Evolutionary conservation across 2,329 filamentous ascomycete species (phyloP), one percentile per base, ranked within the genome.

Genomic region (Pseudocercospora fuligena): DNA sequence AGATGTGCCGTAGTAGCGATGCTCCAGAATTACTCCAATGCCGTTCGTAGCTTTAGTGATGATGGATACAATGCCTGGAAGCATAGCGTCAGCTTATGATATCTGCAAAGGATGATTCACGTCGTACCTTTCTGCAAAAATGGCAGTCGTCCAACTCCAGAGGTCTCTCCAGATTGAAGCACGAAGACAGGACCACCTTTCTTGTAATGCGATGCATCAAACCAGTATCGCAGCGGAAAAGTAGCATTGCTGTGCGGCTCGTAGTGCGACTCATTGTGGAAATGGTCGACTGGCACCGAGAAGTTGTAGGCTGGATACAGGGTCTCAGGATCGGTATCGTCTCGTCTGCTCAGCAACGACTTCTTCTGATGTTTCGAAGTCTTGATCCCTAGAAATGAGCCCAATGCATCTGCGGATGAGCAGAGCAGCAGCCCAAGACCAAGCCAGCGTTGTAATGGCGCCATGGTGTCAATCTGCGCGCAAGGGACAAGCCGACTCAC

Each of bases 1-100:
- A 76, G 91, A 94, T 12, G 84, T 84, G 64, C 93, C 93, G 75
- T 97, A 97, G 82, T 96, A 97, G 31, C 93, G 88, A 66, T 97
- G 93, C 80, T 97, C 93, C 2, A 97, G 85, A 56, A 97, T 86
- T 2, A 97, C 90, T 2, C 89, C 92, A 27, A 97, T 80, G 1
- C 93, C 93, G 64, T 88, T 82, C 0, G 90, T 92, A 0, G 90
- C 90, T 72, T 89, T 82, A 3, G 90, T 86, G 19, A 97, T 83
- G 70, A 92, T 85, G 40, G 88, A 84, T 0, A 92, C 83, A 61
- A 97, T 90, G 61, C 93, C 93, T 51, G 21, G 5, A 51, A 19
- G 47, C 47, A 23, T 14, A 51, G 4, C 4, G 47, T 51, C 21
- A 51, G 47, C 47, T 1, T 23, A 21, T 25, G 7, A 14, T 7